Conservation (phyloP, 306 rosid species). For the Ormosia emarginata region DNA sequence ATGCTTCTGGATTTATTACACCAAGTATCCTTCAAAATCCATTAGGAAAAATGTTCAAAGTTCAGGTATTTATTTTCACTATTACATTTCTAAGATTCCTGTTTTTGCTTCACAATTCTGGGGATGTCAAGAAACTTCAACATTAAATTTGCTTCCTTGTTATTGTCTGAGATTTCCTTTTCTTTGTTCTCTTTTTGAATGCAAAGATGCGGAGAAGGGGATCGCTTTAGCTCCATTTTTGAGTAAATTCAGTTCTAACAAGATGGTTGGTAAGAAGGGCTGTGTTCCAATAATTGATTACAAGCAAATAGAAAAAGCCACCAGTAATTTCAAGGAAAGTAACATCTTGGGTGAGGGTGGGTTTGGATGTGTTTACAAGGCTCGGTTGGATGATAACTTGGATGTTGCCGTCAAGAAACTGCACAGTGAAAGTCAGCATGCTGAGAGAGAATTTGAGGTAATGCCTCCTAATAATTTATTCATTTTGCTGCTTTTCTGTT, state of each 20-base stretch:
- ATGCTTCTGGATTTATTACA: constrained; percentile 55
- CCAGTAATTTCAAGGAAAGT: constrained; percentile 62
- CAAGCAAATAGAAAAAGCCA: constrained; percentile 67
- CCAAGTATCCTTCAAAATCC: constrained; percentile 37
- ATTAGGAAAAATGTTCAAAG: constrained; percentile 34
- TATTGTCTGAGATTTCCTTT: background rate
- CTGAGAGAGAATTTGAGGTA: constrained; percentile 86
- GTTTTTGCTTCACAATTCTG: background rate
- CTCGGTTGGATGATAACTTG: constrained; percentile 61
- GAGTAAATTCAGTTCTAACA: constrained; percentile 60
- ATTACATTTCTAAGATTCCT: constrained; percentile 2
- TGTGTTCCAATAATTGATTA: constrained; percentile 68
- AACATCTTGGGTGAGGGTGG: constrained; percentile 91
- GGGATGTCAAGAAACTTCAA: background rate
- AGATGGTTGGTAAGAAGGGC: constrained; percentile 61
- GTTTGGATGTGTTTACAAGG: constrained; percentile 94
- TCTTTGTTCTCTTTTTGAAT: constrained; percentile 23
- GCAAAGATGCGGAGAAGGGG: constrained; percentile 76
- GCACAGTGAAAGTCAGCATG: constrained; percentile 54
- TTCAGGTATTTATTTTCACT: constrained; percentile 28
- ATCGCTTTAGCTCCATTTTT: constrained; percentile 48
- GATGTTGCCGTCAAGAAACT: constrained; percentile 81
- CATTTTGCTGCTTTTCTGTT: background rate
- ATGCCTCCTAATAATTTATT: background rate
- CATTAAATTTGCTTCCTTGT: background rate